These are phyloP conservation scores for Lentinula edodes DNA, from an alignment of 768 basidiomycete genomes.

Conservation along the genomic window DNA sequence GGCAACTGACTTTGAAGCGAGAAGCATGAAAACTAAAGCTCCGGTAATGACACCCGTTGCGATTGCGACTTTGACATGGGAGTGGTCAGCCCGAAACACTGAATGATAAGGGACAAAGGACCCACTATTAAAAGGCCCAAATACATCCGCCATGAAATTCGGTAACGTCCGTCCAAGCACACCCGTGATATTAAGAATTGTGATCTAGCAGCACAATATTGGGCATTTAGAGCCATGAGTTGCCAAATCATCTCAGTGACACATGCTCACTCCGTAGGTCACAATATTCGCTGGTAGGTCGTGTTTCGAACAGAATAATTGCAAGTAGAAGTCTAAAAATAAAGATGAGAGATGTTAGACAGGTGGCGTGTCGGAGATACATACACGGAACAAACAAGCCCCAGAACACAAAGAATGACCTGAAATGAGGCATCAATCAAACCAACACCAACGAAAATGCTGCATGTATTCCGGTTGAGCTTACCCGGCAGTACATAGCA, in stretches of 20 bases:
- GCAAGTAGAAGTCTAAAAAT: constrained; percentile 5
- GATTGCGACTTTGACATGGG: not conserved
- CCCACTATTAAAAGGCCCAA: constrained; percentile 5
- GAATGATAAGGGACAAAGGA: not conserved
- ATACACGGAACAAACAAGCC: constrained; percentile 6
- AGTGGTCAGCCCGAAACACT: not conserved
- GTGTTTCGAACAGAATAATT: constrained; percentile 5
- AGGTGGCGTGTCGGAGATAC: not conserved
- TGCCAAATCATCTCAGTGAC: not conserved
- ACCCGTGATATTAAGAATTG: constrained; percentile 2
- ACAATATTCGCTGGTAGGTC: constrained; percentile 3
- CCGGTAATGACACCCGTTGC: not conserved
- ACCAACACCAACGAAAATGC: not conserved
- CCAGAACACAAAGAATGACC: constrained; percentile 8
- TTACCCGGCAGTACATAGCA: constrained; percentile 2
- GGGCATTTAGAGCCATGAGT: not conserved
- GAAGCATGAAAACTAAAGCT: constrained; percentile 1
- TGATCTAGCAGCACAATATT: not conserved
- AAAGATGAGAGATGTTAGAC: not conserved
- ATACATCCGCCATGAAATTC: constrained; percentile 2
- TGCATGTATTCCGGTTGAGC: not conserved
- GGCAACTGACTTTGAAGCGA: not conserved
- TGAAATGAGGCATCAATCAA: not conserved
- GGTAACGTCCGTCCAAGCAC: constrained; percentile 3
- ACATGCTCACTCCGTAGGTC: constrained; percentile 3